These are phyloP conservation scores for Hanseniaspora taiwanica DNA, from an alignment of 805 yeast genomes.

Conservation along the genomic window DNA sequence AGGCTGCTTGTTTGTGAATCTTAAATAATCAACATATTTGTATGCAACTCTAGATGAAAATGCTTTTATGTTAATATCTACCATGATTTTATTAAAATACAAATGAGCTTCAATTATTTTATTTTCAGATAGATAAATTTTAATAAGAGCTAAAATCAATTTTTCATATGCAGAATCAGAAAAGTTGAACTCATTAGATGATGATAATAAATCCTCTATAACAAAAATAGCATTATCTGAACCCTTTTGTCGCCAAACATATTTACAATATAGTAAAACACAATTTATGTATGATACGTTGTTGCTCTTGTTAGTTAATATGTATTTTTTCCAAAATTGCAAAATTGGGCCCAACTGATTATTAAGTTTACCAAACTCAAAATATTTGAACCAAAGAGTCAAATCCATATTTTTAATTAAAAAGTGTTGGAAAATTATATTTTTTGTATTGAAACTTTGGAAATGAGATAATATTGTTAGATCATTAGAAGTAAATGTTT, in stretches of 20 bases:
- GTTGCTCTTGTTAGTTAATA: too few relatives aligned
- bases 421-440: slow-evolving; percentile 30
- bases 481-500: slow-evolving; percentile 7
- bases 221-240: neutral
- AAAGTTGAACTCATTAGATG: neutral
- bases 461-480: slow-evolving; percentile 12
- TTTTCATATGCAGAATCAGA: neutral
- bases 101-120: neutral
- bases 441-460: slow-evolving; percentile 18
- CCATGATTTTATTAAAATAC: neutral
- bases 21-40: neutral
- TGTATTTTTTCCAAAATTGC: neutral
- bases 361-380: neutral
- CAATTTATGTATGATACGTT: too few relatives aligned
- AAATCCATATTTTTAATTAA: slow-evolving; percentile 12
- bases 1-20: neutral
- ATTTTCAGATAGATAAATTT: neutral
- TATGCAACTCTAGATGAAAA: neutral
- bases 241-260: neutral
- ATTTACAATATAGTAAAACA: neutral
- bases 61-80: neutral
- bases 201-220: neutral
- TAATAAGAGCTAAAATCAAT: neutral
- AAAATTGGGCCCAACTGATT: neutral
- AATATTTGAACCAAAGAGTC: neutral